Evolutionary conservation across 805 yeast genomes (phyloP).

Genomic region (Schizosaccharomyces octosporus): DNA sequence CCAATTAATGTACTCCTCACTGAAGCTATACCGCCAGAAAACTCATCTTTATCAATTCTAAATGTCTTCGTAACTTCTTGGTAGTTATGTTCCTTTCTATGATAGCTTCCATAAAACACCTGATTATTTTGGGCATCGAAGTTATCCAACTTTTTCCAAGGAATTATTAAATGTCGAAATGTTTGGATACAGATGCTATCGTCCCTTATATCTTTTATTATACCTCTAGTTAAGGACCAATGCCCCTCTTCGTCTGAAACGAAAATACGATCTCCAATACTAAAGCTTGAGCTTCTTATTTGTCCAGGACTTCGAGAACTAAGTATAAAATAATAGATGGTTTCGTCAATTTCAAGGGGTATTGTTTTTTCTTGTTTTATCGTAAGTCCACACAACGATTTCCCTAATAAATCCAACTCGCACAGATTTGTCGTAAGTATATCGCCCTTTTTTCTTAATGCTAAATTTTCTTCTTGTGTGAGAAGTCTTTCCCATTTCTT

Average conservation of each 20-base stretch:
- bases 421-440: conserved; percentile 39
- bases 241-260: conserved; percentile 65
- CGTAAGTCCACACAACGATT: neutral
- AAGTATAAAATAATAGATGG: neutral
- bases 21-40: conserved; percentile 45
- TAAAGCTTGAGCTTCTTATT: conserved; percentile 14
- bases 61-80: conserved; percentile 12
- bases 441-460: conserved; percentile 28
- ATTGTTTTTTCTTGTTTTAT: neutral
- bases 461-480: conserved; percentile 45
- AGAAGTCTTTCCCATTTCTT: conserved; percentile 50
- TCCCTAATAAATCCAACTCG: conserved; percentile 42
- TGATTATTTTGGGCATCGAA: neutral
- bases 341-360: neutral
- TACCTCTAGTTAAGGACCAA: conserved; percentile 45
- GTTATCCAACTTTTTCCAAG: neutral
- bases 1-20: conserved; percentile 57
- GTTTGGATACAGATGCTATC: neutral
- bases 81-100: conserved; percentile 17
- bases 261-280: conserved; percentile 36
- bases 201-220: conserved; percentile 14
- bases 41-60: conserved; percentile 49
- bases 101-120: neutral
- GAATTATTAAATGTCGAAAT: neutral
- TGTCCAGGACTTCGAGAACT: neutral